phyloP scores from a whole-genome alignment of 192 early-diverging fungal species.

The Geranomyces variabilis region DNA sequence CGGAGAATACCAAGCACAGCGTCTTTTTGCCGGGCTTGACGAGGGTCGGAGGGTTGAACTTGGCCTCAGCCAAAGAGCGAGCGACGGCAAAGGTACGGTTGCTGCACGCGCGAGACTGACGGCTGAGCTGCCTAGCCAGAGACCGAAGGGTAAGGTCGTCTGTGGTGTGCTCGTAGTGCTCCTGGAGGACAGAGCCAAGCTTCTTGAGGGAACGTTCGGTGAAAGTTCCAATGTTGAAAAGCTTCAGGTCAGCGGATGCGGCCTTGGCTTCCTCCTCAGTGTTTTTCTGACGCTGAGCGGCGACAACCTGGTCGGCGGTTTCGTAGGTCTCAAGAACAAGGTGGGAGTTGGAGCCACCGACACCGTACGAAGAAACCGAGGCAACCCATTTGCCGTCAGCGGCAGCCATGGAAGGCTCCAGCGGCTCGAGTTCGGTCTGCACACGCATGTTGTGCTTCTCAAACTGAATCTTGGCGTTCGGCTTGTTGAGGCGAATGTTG shows the following conservation, averaged over 20 bases:
- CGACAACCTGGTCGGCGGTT: conserved; percentile 5
- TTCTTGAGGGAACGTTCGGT: neutral
- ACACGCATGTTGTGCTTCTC: conserved; percentile 28
- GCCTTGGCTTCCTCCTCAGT: neutral
- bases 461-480: conserved; percentile 39
- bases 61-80: neutral
- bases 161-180: neutral
- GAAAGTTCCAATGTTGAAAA: conserved; percentile 6
- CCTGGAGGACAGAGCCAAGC: neutral
- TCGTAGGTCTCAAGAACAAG: conserved; percentile 32
- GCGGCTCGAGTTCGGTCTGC: conserved; percentile 33
- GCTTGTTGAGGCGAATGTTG: conserved; percentile 29
- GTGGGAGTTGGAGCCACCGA: conserved; percentile 38
- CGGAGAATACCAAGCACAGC: conserved; percentile 32
- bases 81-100: conserved; percentile 35
- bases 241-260: neutral
- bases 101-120: conserved; percentile 26
- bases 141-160: conserved; percentile 4
- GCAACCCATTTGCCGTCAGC: conserved; percentile 31
- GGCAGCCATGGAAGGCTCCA: neutral
- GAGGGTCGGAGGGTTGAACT: conserved; percentile 2
- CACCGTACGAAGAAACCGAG: conserved; percentile 36
- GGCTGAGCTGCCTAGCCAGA: conserved; percentile 10
- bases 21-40: neutral
- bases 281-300: neutral